A percentile compares a stretch with the other conserved stretches of the same genome.
Evolutionary conservation across 75 land plant genomes (phyloP).

Genomic region (Pinus albicaulis): DNA sequence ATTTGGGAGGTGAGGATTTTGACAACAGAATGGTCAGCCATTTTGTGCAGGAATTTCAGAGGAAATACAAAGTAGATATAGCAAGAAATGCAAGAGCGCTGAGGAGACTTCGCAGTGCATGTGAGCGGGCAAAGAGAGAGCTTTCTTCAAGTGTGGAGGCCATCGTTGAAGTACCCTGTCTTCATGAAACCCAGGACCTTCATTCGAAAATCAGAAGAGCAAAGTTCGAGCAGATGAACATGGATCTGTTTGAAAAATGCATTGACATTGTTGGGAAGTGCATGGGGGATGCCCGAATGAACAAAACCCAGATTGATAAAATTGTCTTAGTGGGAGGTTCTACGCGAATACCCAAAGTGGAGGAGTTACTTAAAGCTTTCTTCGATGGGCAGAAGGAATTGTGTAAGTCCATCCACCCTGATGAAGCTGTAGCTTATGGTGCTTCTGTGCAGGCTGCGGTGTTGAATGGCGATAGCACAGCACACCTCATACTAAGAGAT

Average conservation of each 20-base stretch:
- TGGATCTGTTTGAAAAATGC: constrained; percentile 24
- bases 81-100: constrained; percentile 12
- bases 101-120: constrained; percentile 11
- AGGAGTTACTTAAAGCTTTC: constrained; percentile 22
- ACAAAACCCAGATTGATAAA: constrained; percentile 10
- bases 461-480: constrained; percentile 22
- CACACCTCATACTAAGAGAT: constrained; percentile 3
- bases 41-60: neutral
- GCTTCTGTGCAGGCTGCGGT: constrained; percentile 28
- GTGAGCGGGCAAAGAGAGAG: constrained; percentile 25
- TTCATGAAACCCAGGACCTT: constrained; percentile 16
- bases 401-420: constrained; percentile 14
- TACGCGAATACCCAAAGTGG: constrained; percentile 23
- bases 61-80: constrained; percentile 29
- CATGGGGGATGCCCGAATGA: constrained; percentile 17
- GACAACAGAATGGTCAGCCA: too few species aligned
- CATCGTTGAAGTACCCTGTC: constrained; percentile 16
- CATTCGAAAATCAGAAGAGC: constrained; percentile 6
- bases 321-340: constrained; percentile 27
- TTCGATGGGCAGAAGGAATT: constrained; percentile 22
- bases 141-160: constrained; percentile 23
- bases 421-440: constrained; percentile 22
- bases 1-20: too few species aligned
- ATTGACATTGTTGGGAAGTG: constrained; percentile 22
- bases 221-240: constrained; percentile 20